Conservation (phyloP, 1,284 basidiomycete genomes). For the Thecaphora thlaspeos region DNA sequence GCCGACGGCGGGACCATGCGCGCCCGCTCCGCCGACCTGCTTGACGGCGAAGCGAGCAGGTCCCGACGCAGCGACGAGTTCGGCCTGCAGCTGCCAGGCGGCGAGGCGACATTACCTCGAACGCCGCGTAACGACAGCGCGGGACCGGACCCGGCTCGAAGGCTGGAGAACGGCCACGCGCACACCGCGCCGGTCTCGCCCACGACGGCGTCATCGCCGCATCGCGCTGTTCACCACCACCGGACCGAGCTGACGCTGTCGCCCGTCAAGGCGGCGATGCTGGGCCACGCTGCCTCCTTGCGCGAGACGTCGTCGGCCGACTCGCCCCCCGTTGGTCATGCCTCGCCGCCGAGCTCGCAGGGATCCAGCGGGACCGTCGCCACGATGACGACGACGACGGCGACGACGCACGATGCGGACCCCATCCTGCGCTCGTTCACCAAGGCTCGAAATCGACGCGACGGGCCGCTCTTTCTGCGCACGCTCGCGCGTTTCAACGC, state of each 20-base stretch:
- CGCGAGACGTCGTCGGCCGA: constrained; percentile 5
- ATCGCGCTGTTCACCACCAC: too few species aligned
- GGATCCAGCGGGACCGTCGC: constrained; percentile 3
- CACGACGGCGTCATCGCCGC: constrained; percentile 3
- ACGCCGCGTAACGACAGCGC: constrained; percentile 1
- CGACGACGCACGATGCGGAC: constrained; percentile 36
- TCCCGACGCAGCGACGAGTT: constrained; percentile 12
- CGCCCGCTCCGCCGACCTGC: constrained; percentile 27
- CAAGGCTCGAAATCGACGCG: constrained; percentile 61
- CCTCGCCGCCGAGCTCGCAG: constrained; percentile 14
- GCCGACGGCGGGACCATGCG: constrained; percentile 11
- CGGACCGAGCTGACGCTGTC: too few species aligned
- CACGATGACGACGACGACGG: constrained; percentile 8
- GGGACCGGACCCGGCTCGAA: constrained; percentile 15
- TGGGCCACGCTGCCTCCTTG: constrained; percentile 12
- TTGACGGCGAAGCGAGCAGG: constrained; percentile 17
- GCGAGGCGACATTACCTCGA: too few species aligned
- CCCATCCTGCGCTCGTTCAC: constrained; percentile 62
- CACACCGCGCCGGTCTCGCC: constrained; percentile 27
- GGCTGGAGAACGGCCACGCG: constrained; percentile 7
- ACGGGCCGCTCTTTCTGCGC: constrained; percentile 61
- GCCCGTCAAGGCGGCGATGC: constrained; percentile 13
- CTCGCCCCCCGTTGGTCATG: constrained; percentile 14
- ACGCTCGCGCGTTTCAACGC: constrained; percentile 62
- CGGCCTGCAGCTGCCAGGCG: constrained; percentile 1